These are phyloP conservation scores for Yarrowia phangngaensis DNA, from an alignment of 805 yeast genomes.

Conservation along the genomic window DNA sequence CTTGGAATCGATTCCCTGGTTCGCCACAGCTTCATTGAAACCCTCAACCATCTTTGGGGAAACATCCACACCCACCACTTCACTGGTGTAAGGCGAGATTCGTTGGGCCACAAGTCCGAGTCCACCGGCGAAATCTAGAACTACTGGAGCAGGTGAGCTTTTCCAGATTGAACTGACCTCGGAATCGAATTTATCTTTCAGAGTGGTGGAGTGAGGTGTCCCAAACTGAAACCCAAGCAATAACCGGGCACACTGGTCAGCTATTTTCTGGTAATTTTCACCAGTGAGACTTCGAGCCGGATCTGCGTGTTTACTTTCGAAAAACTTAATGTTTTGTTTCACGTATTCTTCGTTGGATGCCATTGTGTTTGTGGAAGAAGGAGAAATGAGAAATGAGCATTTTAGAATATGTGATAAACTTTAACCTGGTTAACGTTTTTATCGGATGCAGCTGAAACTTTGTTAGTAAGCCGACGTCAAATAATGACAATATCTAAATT, in stretches of 20 bases:
- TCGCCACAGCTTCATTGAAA: conserved; percentile 30
- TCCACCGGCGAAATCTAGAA: conserved; percentile 36
- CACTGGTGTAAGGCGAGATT: conserved; percentile 30
- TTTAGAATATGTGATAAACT: too few relatives aligned
- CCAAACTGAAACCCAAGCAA: conserved; percentile 16
- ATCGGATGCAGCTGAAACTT: too few relatives aligned
- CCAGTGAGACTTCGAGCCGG: conserved; percentile 11
- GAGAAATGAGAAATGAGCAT: too few relatives aligned
- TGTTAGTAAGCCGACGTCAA: too few relatives aligned
- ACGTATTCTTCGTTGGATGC: conserved; percentile 1
- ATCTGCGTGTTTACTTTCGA: conserved; percentile 5
- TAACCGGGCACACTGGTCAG: conserved; percentile 24
- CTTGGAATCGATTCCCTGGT: conserved; percentile 31
- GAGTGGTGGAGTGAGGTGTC: neutral
- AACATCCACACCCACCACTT: conserved; percentile 35
- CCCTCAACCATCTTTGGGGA: conserved; percentile 32
- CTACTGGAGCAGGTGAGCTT: conserved; percentile 24
- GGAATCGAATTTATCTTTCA: conserved; percentile 1
- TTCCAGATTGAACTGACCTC: conserved; percentile 3
- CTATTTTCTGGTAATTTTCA: conserved; percentile 23
- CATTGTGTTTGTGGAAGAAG: neutral
- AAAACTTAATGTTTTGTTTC: conserved; percentile 18
- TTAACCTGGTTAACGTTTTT: too few relatives aligned
- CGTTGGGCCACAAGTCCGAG: conserved; percentile 31
- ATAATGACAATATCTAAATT: too few relatives aligned